Percentiles rank a stretch among this genome's conserved stretches.
These are phyloP conservation scores for Hyparrhenia diplandra DNA, from an alignment of 176 grass and related monocot species.

Conservation along the genomic window DNA sequence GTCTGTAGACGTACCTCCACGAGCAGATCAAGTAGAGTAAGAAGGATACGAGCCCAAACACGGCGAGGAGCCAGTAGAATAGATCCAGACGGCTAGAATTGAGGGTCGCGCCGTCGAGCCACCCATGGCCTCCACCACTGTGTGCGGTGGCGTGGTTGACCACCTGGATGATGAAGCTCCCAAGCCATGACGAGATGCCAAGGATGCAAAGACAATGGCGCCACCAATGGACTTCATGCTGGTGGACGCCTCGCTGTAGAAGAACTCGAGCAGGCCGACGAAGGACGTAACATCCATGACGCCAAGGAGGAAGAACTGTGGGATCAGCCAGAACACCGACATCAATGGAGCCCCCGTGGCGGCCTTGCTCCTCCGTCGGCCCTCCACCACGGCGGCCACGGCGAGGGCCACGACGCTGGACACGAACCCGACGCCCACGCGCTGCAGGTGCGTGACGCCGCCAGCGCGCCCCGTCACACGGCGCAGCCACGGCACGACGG, in stretches of 20 bases:
- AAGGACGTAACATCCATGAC: conserved; percentile 61
- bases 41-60: conserved; percentile 37
- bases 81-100: conserved; percentile 47
- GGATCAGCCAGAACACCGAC: conserved; percentile 60
- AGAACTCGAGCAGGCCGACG: conserved; percentile 77
- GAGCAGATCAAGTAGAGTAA: conserved; percentile 42
- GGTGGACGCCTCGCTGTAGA: conserved; percentile 60
- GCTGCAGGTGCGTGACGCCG: conserved; percentile 57
- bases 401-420: conserved; percentile 27
- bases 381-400: conserved; percentile 47
- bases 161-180: conserved; percentile 44
- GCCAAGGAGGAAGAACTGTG: conserved; percentile 67
- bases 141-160: conserved; percentile 34
- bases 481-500: too few relatives aligned
- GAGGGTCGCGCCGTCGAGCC: conserved; percentile 46
- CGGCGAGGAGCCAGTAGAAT: conserved; percentile 68
- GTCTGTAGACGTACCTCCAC: conserved; percentile 44
- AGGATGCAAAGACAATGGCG: conserved; percentile 50
- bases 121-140: conserved; percentile 3
- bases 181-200: conserved; percentile 48
- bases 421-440: conserved; percentile 50
- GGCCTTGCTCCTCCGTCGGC: not conserved
- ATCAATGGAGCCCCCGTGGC: not conserved
- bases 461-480: conserved; percentile 29
- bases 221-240: conserved; percentile 66